Percentiles rank a stretch among this genome's conserved stretches.
phyloP scores from a whole-genome alignment of 192 early-diverging fungal species.

The Coemansia sp. region DNA sequence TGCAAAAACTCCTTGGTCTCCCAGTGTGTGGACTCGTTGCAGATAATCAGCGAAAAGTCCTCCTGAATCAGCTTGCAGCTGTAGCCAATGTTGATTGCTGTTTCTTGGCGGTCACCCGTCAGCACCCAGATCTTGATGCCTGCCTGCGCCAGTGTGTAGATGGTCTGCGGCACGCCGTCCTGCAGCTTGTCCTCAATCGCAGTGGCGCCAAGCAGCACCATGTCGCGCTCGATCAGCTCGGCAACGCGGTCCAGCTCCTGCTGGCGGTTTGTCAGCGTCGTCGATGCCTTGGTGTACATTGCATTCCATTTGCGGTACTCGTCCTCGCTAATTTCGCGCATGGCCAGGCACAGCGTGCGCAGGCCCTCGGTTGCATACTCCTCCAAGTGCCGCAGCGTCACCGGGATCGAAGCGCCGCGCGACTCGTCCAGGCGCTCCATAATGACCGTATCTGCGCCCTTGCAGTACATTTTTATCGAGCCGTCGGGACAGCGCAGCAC shows the following conservation, averaged over 20 bases:
- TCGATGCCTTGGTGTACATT: slow-evolving; percentile 84
- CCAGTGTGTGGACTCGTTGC: slow-evolving; percentile 88
- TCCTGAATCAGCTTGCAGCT: slow-evolving; percentile 95
- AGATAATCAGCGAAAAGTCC: slow-evolving; percentile 92
- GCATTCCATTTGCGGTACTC: slow-evolving; percentile 84
- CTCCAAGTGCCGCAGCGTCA: slow-evolving; percentile 78
- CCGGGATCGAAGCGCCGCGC: slow-evolving; percentile 61
- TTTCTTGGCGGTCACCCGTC: slow-evolving; percentile 98
- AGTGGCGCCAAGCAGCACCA: slow-evolving; percentile 92
- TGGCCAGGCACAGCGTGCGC: slow-evolving; percentile 93
- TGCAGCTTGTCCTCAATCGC: slow-evolving; percentile 99
- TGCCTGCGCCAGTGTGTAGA: slow-evolving; percentile 90
- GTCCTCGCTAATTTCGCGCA: slow-evolving; percentile 84
- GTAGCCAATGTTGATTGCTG: slow-evolving; percentile 99
- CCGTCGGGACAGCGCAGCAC: slow-evolving; percentile 86
- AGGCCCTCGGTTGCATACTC: slow-evolving; percentile 96
- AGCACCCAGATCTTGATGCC: slow-evolving; percentile 98
- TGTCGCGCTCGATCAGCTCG: slow-evolving; percentile 91
- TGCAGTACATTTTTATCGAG: slow-evolving; percentile 85
- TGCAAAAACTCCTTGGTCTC: slow-evolving; percentile 92
- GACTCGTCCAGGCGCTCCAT: slow-evolving; percentile 76
- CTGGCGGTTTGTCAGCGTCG: slow-evolving; percentile 84
- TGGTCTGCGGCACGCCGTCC: slow-evolving; percentile 98
- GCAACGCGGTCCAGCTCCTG: slow-evolving; percentile 89
- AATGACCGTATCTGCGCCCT: slow-evolving; percentile 98